Evolutionary conservation across 805 yeast species (phyloP).

Genomic region (Candida fluviatilis): DNA sequence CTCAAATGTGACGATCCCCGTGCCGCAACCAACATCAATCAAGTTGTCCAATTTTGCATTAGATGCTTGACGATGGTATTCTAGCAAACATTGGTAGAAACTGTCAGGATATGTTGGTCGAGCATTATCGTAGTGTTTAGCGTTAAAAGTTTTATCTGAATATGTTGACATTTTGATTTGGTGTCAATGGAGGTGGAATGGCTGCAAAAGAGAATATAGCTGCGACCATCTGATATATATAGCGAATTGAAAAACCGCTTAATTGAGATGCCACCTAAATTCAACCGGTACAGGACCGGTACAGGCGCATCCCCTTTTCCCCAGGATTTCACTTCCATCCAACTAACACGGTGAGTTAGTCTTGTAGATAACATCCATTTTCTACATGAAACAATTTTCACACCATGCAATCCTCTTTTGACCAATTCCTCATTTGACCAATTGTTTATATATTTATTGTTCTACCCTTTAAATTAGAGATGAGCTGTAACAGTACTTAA

Average conservation of each 20-base stretch:
- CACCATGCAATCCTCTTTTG: no score
- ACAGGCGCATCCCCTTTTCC: no score
- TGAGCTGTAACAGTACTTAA: no score
- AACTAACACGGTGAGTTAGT: no score
- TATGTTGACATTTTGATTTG: slow-evolving; percentile 54
- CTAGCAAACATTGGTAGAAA: slow-evolving; percentile 14
- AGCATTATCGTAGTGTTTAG: slow-evolving; percentile 49
- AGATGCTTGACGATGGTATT: slow-evolving; percentile 11
- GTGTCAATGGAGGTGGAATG: not conserved
- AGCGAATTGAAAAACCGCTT: not conserved
- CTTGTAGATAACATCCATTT: no score
- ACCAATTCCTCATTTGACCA: no score
- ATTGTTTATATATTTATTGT: no score
- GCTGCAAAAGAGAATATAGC: not conserved
- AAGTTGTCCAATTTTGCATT: slow-evolving; percentile 19
- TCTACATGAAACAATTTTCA: no score
- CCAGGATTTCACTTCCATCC: no score
- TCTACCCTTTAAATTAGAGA: no score
- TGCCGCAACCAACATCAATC: slow-evolving; percentile 77
- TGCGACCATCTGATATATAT: not conserved
- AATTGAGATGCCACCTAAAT: not conserved
- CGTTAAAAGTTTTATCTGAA: slow-evolving; percentile 47
- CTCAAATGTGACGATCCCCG: slow-evolving; percentile 68
- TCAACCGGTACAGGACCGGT: not conserved
- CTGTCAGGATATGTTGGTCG: slow-evolving; percentile 64